These are phyloP conservation scores for Hansfordia pulvinata DNA, from an alignment of 2,329 filamentous ascomycete species.

Conservation along the genomic window DNA sequence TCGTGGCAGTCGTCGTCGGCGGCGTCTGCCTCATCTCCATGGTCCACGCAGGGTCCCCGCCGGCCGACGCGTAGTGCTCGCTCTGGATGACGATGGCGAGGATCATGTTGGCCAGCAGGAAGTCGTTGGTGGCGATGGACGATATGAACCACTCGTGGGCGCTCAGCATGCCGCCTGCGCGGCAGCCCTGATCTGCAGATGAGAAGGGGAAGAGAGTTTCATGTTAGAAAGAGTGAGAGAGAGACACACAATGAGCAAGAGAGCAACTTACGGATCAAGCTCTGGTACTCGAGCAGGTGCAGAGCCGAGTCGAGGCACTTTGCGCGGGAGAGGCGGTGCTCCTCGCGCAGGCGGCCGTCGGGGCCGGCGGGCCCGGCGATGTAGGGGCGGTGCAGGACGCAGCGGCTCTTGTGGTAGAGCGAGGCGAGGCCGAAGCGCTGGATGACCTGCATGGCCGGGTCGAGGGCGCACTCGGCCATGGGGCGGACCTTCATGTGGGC, in stretches of 20 bases:
- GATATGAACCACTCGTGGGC: constrained; percentile 42
- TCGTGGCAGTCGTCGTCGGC: too few relatives aligned
- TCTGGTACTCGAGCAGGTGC: constrained; percentile 31
- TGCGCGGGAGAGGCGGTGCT: constrained; percentile 38
- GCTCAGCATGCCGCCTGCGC: constrained; percentile 38
- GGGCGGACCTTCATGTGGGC: constrained; percentile 31
- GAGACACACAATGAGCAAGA: too few relatives aligned
- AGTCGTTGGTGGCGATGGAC: constrained; percentile 45
- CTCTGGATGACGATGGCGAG: constrained; percentile 38
- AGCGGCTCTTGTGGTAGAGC: constrained; percentile 40
- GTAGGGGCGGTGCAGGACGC: constrained; percentile 41
- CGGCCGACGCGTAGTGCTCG: constrained; percentile 23
- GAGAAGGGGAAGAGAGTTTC: too few relatives aligned
- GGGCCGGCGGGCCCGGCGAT: constrained; percentile 27
- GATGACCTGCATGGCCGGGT: constrained; percentile 30
- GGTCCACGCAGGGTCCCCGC: constrained; percentile 20
- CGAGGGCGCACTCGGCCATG: constrained; percentile 33
- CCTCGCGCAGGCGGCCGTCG: too few relatives aligned
- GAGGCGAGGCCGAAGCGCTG: constrained; percentile 38
- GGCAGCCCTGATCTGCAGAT: constrained; percentile 31
- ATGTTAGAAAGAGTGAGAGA: too few relatives aligned
- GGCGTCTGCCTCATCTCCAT: constrained; percentile 16
- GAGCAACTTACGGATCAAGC: too few relatives aligned
- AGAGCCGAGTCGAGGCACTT: constrained; percentile 35
- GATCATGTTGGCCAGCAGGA: constrained; percentile 46